Base-by-base conservation (phyloP, 345 rosid species). In the Salix koriyanagi region DNA sequence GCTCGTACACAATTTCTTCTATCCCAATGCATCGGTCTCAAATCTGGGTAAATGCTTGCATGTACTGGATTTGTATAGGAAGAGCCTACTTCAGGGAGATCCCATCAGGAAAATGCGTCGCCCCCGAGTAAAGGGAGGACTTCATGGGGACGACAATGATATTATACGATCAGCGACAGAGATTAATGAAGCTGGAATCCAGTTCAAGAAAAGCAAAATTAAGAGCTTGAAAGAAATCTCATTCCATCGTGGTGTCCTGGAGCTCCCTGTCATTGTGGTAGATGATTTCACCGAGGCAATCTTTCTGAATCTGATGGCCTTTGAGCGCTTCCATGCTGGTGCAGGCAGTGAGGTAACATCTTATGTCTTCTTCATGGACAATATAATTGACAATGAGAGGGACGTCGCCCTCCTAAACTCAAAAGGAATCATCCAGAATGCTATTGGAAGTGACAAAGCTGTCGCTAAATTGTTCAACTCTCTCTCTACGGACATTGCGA, bases 401-500 rank as follows among this genome's bases (percentile, higher is more conserved):
- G 92, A 89, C 30, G 88, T 89, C 0, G 85, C 84, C 4, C 71
- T 89, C 34, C 75, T 89, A 21, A 79, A 86, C 72, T 79, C 82
- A 0, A 71, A 13, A 21, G 87, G 92, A 73, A 86, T 89, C 64
- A 80, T 89, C 48, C 83, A 81, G 73, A 87, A 82, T 30, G 88
- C 84, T 0, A 32, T 84, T 2, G 92, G 90, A 50, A 85, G 89
- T 58, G 86, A 83, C 81, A 83, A 84, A 76, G 90, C 81, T 0
- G 88, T 84, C 2, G 89, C 88, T n/a, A 79, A 78, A 19, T 74
- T 87, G 25, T 87, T 89, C 86, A 85, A 81, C 77, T 82, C 84
- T 0, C 80, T 88, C 3, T 77, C 84, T 6, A 83, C 76, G 54
- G 87, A 85, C 6, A 78, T 85, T 9, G 82, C 87, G 0, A 73